Evolutionary conservation across 306 rosid genomes (phyloP), one percentile per base, ranked within the genome.

Genomic region (Adenanthera pavonina): DNA sequence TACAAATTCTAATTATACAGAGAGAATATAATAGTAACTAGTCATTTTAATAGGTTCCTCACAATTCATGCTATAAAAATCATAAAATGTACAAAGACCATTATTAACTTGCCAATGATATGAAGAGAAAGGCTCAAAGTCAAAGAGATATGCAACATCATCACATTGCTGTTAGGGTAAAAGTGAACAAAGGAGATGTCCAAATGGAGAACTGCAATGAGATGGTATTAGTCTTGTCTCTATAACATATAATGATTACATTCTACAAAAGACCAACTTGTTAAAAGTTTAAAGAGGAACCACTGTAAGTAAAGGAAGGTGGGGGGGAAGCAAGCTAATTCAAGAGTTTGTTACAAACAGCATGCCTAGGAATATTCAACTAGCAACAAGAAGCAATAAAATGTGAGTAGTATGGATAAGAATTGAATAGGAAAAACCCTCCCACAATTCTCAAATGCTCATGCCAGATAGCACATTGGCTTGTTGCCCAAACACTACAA

Each of bases 401-500:
- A 25, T 25, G 30, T 25, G 30, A 25, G 30, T 25, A 25, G 0
- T 25, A 25, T 25, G 30, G 30, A 25, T 25, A 25, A 25, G 30
- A 25, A 25, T 25, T 25, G 30, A 25, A 25, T 25, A 25, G 30
- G 30, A 25, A 25, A 25, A 25, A 25, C 30, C 30, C 30, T 25
- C 30, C 30, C 38, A 78, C 59, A 85, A 73, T 19, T 30, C 59
- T 60, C 33, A 54, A 25, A 3, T 36, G 59, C 51, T 44, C 72
- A 57, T 19, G 51, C 47, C 43, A 6, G 4, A 67, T 67, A 51
- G 44, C 3, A 59, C 36, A 69, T 44, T 10, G 44, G 36, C 35
- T 20, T 84, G 56, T 14, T 82, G 82, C 78, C 46, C 25, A 40
- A n/a, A n/a, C n/a, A n/a, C n/a, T n/a, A n/a, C n/a, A n/a, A n/a